Evolutionary conservation across 176 grass and related monocot species (phyloP), one percentile per base, ranked within the genome.

Genomic region (Pontederia crassipes): DNA sequence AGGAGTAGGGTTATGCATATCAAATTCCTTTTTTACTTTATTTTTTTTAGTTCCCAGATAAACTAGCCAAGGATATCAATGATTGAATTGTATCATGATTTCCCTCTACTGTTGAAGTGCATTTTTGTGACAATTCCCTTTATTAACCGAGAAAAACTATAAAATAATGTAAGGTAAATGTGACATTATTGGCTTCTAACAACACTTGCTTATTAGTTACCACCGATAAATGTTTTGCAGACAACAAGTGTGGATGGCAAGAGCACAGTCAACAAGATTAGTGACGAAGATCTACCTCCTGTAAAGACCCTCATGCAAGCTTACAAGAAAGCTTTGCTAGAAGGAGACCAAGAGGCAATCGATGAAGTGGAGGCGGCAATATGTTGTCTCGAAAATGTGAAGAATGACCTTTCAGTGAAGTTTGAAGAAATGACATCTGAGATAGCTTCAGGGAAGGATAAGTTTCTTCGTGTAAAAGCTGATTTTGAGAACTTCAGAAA

Each of bases 401-500:
- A 80, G 10, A 85, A 73, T 32, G 80, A 81, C 74, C 87, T 98
- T 72, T 17, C 60, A 51, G 66, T 55, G 45, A 83, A 89, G 75
- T 46, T 92, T 48, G 72, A 70, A 51, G 17, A 27, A 74, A 79
- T 98, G 69, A 70, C 77, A 67, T 67, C 60, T 48, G 93, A 92
- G 57, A 72, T 92, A 15, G 17, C 82, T 73, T 79, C 49, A 59
- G 87, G 92, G 74, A 79, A 55, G 18, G 93, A 91, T 17, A 81
- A 87, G 46, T 74, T 92, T 66, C 76, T 86, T 58, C 85, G 87
- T 61, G 92, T 98, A 67, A 81, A 84, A 74, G 87, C 87, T 0
- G 93, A 98, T 62, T 98, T 98, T 24, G 93, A 98, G 51, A 98
- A 98, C 62, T 98, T 83, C 61, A 85, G 93, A 70, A 98, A 98